Base-by-base conservation (phyloP, 352 stramenopile species). In the Globisporangium nagaii region DNA sequence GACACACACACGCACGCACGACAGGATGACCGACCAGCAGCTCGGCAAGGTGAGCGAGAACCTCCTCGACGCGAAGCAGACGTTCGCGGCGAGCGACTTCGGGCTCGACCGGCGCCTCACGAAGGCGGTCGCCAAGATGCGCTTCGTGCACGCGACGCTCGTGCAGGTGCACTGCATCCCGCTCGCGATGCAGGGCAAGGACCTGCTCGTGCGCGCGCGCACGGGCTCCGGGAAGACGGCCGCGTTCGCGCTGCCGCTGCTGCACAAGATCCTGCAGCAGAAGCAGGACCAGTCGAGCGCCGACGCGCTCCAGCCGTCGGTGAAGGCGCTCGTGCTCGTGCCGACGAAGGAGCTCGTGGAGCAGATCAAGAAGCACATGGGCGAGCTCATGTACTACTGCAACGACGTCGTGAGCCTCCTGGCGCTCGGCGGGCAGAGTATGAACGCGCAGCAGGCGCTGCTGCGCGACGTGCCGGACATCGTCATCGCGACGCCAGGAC, bases 311-410 rank as follows among this genome's bases (percentile, higher is more conserved):
- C 70, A 84, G 36, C 69, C 74, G 9, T 69, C 65, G 0, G 72
- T 92, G 30, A 84, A 84, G 41, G 90, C 84, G 24, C 78, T 99
- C 6, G 88, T 99, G 54, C 79, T 99, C 32, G 95, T 98, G 52
- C 97, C 97, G 5, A 99, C 97, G 8, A 89, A 97, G 58, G 97
- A 99, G 76, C 79, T 99, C 27, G 97, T 97, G 59, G 92, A 97
- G 44, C 97, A 99, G 79, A 97, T 96, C 6, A 74, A 82, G 15
- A 80, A 71, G 58, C 79, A 81, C 48, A 83, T 99, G 57, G 73
- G 73, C 62, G 86, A 96, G 44, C 84, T 99, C 46, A 97, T 96
- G 61, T 98, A 98, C 71, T 99, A 99, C 68, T 99, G 93, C 72
- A 77, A 93, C 44, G 96, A 99, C 63, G 71, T 88, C 20, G 78